These are phyloP conservation scores for Cadophora sp. DNA, from an alignment of 2,329 filamentous ascomycete genomes.

Conservation along the genomic window DNA sequence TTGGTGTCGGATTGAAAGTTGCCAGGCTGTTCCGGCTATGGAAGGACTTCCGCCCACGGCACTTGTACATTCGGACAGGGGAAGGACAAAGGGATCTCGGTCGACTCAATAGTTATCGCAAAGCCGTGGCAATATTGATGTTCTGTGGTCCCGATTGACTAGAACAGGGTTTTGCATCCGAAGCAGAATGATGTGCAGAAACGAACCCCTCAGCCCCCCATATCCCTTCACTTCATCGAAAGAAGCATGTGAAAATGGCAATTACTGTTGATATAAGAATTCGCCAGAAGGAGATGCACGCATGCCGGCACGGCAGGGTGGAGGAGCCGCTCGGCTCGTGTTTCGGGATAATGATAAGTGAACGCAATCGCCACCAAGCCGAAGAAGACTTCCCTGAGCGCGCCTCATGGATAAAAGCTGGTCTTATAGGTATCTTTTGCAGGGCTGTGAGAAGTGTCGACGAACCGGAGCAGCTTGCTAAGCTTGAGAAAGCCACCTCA, in stretches of 20 bases:
- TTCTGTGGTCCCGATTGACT: neutral
- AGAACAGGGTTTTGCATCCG: neutral
- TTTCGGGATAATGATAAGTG: neutral
- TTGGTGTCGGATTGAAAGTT: neutral
- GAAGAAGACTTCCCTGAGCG: neutral
- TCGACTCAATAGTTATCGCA: neutral
- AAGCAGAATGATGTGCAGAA: slow-evolving; percentile 16
- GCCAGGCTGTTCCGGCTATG: slow-evolving; percentile 1
- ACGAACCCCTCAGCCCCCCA: neutral
- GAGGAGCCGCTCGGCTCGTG: slow-evolving; percentile 13
- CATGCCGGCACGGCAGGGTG: slow-evolving; percentile 3
- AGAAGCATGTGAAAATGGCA: slow-evolving; percentile 10
- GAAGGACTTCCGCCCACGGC: neutral
- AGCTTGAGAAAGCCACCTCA: slow-evolving; percentile 4
- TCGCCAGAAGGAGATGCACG: slow-evolving; percentile 13
- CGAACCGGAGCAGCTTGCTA: slow-evolving; percentile 8
- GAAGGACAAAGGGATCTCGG: slow-evolving; percentile 1
- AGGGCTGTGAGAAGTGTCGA: neutral
- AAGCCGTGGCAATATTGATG: neutral
- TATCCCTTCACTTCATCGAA: no score
- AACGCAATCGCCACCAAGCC: slow-evolving; percentile 1
- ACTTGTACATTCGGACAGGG: neutral
- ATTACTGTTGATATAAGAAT: neutral
- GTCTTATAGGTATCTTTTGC: neutral
- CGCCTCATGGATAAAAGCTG: slow-evolving; percentile 1